Base-by-base conservation (phyloP, 2,329 filamentous ascomycete species). In the Talaromyces albobiverticillius region DNA sequence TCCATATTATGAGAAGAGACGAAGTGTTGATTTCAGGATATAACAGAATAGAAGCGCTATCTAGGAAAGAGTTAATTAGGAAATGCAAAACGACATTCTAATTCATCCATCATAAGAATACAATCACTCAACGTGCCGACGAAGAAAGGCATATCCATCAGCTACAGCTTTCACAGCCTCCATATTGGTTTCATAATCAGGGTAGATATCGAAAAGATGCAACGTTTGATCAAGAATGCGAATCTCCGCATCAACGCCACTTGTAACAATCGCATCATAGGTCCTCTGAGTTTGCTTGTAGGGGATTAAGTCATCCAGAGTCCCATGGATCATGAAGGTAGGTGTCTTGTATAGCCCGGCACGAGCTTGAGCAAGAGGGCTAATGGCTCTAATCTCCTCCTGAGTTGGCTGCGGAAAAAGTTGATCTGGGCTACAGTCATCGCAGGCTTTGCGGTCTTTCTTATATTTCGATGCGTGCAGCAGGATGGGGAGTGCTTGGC, bases 401-500 rank as follows among this genome's bases (percentile, higher is more conserved):
- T n/a, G 3, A 16, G 46, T 16, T 16, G 46, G 46, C 11, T 25
- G 34, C 3, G 31, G 31, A 14, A 48, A 31, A 38, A 14, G 34
- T 38, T 16, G 14, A 29, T 38, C 5, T 38, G 14, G 18, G 8
- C 11, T 5, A 16, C 36, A 1, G 16, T 16, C n/a, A 40, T 16
- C 10, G 16, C 6, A 6, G 16, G 20, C 36, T 20, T 20, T 20
- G 16, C 6, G 8, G 16, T 40, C 36, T 20, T 20, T 18, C 9
- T 16, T 22, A 16, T 10, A 34, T 34, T 10, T 10, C 13, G 31
- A 34, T 16, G 36, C 45, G 13, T 43, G 26, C 13, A 47, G 3
- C 8, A 54, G 45, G 10, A 54, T 25, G 18, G 45, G 34, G 4
- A 79, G 59, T 0, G 64, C 66, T 40, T 71, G 69, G 0, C 62